Evolutionary conservation across 1,284 basidiomycete genomes (phyloP).

Genomic region (Apiotrichum sp.): DNA sequence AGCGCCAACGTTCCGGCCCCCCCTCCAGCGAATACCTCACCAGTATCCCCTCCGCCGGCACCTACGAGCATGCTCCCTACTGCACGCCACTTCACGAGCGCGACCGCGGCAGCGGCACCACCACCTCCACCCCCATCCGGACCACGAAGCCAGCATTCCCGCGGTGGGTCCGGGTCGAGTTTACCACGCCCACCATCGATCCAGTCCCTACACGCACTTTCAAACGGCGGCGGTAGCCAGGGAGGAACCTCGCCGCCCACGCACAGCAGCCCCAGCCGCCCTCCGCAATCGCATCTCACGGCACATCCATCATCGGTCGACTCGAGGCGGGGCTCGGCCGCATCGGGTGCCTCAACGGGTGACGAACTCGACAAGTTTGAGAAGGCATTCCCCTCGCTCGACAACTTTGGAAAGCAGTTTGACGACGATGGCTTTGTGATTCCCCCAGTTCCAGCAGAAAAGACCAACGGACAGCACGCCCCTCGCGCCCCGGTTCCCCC

Average conservation of each 20-base stretch:
- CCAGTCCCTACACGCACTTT: neutral
- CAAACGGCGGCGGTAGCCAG: neutral
- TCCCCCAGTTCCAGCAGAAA: neutral
- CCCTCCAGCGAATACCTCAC: neutral
- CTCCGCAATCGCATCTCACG: neutral
- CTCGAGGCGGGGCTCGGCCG: neutral
- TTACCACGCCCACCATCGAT: neutral
- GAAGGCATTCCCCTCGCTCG: conserved; percentile 40
- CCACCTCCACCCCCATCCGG: neutral
- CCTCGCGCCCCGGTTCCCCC: neutral
- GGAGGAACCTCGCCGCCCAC: too few relatives aligned
- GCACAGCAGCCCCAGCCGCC: too few relatives aligned
- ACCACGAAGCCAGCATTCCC: neutral
- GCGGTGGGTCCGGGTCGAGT: neutral
- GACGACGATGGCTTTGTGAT: conserved; percentile 15
- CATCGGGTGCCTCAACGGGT: neutral
- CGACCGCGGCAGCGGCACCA: neutral
- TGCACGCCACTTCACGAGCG: neutral
- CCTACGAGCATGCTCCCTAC: neutral
- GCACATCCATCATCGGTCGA: neutral
- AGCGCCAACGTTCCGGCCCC: neutral
- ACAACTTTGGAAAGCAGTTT: conserved; percentile 42
- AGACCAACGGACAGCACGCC: neutral
- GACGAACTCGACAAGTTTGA: conserved; percentile 27
- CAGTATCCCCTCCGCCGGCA: neutral